Evolutionary conservation across 1,139 yeast species (phyloP), one percentile per base, ranked within the genome.

Genomic region (Zygosaccharomyces sapae): DNA sequence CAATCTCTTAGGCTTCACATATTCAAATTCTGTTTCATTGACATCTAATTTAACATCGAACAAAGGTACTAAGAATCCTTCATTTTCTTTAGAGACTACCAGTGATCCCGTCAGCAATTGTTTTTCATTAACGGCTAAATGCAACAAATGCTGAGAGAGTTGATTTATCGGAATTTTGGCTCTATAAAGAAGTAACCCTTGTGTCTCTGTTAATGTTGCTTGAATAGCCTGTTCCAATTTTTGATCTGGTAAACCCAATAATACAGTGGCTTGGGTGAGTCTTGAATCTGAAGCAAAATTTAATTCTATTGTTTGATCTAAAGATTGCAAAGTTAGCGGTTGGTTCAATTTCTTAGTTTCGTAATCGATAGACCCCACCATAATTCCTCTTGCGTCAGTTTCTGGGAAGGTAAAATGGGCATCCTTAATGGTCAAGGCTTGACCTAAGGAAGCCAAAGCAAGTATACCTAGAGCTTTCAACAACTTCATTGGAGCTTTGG

Each of bases 191-290:
- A 45, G 43, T 6, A 49, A 33, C 5, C 45, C 50, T 13, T 42
- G 40, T 12, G 44, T 41, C 10, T 49, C 48, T 10, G 44, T 46
- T 10, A 53, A 41, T 13, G 38, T 46, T 12, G 58, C 50, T 18
- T 47, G 41, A 25, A 52, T 33, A 29, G 53, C 44, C 12, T 49
- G 44, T 40, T 61, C 65, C 35, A 59, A 40, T 19, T 48, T 50
- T n/a, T 38, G 48, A 5, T 48, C 53, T 5, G 56, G 55, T 35
- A 53, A 38, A 8, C 64, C 64, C 12, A 60, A 37, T 25, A 60
- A 46, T 27, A 61, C 29, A n/a, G 49, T 36, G 8, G 55, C 55
- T 38, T 57, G 62, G n/a, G 52, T 48, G 13, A 62, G 61, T 13
- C 38, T 34, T n/a, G 53, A 33, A 10, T 35, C 47, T 30, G 59